phyloP scores from a whole-genome alignment of 768 basidiomycete species.

The Lentinula guzmanii region DNA sequence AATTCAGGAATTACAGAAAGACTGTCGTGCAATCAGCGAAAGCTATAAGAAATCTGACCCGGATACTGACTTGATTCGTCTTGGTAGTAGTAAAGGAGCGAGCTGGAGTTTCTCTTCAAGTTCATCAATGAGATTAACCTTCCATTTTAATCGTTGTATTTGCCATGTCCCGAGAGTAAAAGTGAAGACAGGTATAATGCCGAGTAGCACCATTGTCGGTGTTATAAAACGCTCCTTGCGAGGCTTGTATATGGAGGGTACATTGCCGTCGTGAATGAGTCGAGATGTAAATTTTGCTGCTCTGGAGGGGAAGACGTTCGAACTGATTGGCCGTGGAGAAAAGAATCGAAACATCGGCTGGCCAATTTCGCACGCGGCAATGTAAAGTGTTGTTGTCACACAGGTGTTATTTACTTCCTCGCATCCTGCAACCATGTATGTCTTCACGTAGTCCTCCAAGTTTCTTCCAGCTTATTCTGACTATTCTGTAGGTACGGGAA shows the following conservation, averaged over 20 bases:
- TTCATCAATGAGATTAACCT: slow-evolving; percentile 88
- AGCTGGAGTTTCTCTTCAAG: slow-evolving; percentile 84
- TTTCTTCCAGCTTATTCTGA: neutral
- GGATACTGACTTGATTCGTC: slow-evolving; percentile 74
- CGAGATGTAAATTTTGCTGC: slow-evolving; percentile 4
- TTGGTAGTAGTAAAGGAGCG: slow-evolving; percentile 73
- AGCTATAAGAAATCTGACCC: neutral
- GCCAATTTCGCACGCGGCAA: slow-evolving; percentile 2
- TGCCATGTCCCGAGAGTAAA: slow-evolving; percentile 94
- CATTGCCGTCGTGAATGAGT: slow-evolving; percentile 17
- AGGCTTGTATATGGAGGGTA: slow-evolving; percentile 48
- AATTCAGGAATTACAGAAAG: slow-evolving; percentile 82
- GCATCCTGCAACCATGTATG: neutral
- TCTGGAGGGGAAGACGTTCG: slow-evolving; percentile 2
- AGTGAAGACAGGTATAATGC: slow-evolving; percentile 85
- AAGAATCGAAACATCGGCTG: slow-evolving; percentile 11
- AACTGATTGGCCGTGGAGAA: slow-evolving; percentile 9
- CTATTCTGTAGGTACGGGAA: slow-evolving; percentile 17
- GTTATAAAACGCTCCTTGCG: slow-evolving; percentile 57
- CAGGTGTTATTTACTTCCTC: neutral
- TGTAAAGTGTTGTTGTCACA: neutral
- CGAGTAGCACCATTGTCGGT: slow-evolving; percentile 69
- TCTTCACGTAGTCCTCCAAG: neutral
- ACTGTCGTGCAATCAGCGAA: slow-evolving; percentile 26
- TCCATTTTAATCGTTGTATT: slow-evolving; percentile 90